A percentile compares a stretch with the other conserved stretches of the same genome.
Conservation (phyloP, 495 filamentous ascomycete genomes). For the Penicillium silybi region DNA sequence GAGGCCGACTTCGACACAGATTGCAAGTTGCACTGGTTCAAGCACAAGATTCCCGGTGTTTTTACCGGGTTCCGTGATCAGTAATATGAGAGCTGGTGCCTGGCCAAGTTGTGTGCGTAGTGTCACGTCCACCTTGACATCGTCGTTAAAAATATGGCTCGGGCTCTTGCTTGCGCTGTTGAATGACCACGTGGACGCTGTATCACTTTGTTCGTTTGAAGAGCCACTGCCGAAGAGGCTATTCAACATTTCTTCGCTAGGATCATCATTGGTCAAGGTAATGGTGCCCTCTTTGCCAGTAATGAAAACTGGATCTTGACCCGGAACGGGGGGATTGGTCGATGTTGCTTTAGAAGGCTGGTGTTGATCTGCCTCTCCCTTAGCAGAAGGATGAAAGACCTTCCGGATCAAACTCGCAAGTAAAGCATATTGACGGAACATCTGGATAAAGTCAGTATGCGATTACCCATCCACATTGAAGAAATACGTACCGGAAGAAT, state of each 20-base stretch:
- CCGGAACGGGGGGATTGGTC: neutral
- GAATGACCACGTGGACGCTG: neutral
- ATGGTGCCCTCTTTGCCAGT: conserved; percentile 16
- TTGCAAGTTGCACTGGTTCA: conserved; percentile 24
- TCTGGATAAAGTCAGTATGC: conserved; percentile 21
- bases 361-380: conserved; percentile 9
- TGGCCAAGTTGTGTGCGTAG: conserved; percentile 43
- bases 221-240: conserved; percentile 20
- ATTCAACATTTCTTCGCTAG: conserved; percentile 34
- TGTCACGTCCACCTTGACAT: conserved; percentile 44
- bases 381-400: conserved; percentile 43
- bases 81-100: conserved; percentile 40
- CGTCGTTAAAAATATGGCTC: conserved; percentile 7
- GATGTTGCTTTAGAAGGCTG: conserved; percentile 1
- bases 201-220: neutral
- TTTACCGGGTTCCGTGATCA: conserved; percentile 29
- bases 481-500: conserved; percentile 59
- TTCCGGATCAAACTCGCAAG: conserved; percentile 60
- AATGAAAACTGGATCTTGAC: conserved; percentile 1
- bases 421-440: conserved; percentile 72
- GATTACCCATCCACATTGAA: neutral
- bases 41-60: neutral
- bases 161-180: neutral
- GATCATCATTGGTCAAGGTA: conserved; percentile 39
- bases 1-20: conserved; percentile 56